These are phyloP conservation scores for Yamadazyma taylorii DNA, from an alignment of 1,139 yeast species.

Conservation along the genomic window DNA sequence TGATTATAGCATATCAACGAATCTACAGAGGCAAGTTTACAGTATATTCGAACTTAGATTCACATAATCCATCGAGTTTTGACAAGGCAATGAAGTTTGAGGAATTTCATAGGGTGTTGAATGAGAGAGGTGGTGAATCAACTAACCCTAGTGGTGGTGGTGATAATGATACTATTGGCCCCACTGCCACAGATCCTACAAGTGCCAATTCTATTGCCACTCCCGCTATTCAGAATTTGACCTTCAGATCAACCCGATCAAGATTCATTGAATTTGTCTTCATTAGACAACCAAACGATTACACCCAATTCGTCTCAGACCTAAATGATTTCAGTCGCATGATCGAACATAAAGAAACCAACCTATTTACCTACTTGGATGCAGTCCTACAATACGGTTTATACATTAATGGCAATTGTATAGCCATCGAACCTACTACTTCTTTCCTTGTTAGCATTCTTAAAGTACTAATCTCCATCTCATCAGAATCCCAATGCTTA, in stretches of 20 bases:
- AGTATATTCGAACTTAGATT: slow-evolving; percentile 15
- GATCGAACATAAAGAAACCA: slow-evolving; percentile 16
- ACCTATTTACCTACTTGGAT: slow-evolving; percentile 19
- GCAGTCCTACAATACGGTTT: slow-evolving; percentile 24
- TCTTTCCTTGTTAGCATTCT: slow-evolving; percentile 30
- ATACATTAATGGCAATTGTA: slow-evolving; percentile 29
- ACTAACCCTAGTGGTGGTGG: slow-evolving; percentile 6
- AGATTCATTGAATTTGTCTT: slow-evolving; percentile 27
- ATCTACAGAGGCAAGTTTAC: slow-evolving; percentile 23
- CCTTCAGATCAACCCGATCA: slow-evolving; percentile 26
- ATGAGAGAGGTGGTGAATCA: slow-evolving; percentile 7
- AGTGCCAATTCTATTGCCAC: too few species aligned
- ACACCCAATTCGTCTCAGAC: slow-evolving; percentile 25
- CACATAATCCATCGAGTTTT: slow-evolving; percentile 8
- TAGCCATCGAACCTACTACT: slow-evolving; percentile 28
- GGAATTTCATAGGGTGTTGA: slow-evolving; percentile 18
- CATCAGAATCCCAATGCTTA: slow-evolving; percentile 13
- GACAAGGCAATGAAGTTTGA: slow-evolving; percentile 17
- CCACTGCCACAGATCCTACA: too few species aligned
- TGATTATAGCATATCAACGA: slow-evolving; percentile 24
- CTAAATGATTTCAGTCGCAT: slow-evolving; percentile 25
- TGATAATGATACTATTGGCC: too few species aligned
- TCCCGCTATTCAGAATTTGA: slow-evolving; percentile 10
- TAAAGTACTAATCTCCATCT: slow-evolving; percentile 25
- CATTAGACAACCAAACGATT: slow-evolving; percentile 30